Evolutionary conservation across 805 yeast genomes (phyloP).

Genomic region (Candida awuae): DNA sequence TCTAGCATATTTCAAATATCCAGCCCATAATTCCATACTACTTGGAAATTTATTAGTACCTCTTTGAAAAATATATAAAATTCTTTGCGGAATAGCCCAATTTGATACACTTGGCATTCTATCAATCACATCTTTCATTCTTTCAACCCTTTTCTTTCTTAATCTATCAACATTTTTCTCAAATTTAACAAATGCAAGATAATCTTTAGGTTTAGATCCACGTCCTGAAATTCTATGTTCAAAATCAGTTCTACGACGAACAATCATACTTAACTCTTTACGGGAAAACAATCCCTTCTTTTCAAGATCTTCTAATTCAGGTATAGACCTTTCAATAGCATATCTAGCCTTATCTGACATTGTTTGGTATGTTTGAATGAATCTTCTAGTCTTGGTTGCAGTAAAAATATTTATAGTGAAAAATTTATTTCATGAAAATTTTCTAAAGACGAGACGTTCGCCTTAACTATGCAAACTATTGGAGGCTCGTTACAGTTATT

Average conservation of each 20-base stretch:
- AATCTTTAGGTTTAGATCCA: conserved; percentile 73
- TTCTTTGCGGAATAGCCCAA: conserved; percentile 79
- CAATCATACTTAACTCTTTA: conserved; percentile 72
- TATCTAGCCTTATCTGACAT: conserved; percentile 42
- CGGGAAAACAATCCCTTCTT: conserved; percentile 75
- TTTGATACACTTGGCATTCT: conserved; percentile 64
- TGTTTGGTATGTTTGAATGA: not conserved
- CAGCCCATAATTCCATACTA: conserved; percentile 69
- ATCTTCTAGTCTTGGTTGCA: too few species aligned
- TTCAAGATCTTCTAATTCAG: conserved; percentile 84
- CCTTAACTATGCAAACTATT: too few species aligned
- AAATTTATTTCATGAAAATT: too few species aligned
- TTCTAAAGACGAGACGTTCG: too few species aligned
- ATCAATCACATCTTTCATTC: conserved; percentile 54
- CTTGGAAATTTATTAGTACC: conserved; percentile 75
- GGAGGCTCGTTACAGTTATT: not conserved
- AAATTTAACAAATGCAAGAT: conserved; percentile 66
- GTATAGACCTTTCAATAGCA: conserved; percentile 63
- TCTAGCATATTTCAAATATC: conserved; percentile 63
- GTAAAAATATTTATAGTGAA: too few species aligned
- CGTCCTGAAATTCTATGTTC: conserved; percentile 85
- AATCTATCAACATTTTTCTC: conserved; percentile 74
- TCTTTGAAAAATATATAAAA: conserved; percentile 75
- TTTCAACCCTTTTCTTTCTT: conserved; percentile 58
- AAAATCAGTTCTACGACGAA: conserved; percentile 91